Evolutionary conservation across 1,284 basidiomycete species (phyloP).

Genomic region (Leccinum colubrinum): DNA sequence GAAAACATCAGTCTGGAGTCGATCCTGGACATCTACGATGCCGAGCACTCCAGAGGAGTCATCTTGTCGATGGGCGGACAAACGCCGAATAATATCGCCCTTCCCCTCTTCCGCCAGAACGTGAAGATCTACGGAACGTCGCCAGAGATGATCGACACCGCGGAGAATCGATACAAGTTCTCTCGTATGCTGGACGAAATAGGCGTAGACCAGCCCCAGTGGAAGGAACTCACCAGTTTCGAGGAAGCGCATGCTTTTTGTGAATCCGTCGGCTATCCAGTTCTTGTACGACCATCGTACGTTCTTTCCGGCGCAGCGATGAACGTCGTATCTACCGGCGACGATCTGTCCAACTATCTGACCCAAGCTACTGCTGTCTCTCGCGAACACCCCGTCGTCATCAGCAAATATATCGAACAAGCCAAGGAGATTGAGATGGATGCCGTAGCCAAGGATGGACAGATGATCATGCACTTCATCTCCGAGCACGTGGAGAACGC

Average conservation of each 20-base stretch:
- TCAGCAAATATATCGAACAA: constrained; percentile 98
- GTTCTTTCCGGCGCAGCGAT: constrained; percentile 98
- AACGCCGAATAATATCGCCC: constrained; percentile 97
- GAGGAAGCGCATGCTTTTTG: constrained; percentile 89
- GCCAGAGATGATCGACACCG: constrained; percentile 99
- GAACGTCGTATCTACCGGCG: constrained; percentile 96
- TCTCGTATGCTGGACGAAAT: constrained; percentile 97
- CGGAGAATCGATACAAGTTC: constrained; percentile 99
- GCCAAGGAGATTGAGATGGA: constrained; percentile 99
- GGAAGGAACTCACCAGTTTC: constrained; percentile 95
- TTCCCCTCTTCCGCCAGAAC: constrained; percentile 92
- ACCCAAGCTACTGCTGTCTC: constrained; percentile 97
- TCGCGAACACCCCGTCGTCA: constrained; percentile 96
- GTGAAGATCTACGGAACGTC: constrained; percentile 98
- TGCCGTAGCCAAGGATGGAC: constrained; percentile 94
- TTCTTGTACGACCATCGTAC: constrained; percentile 96
- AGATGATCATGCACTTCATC: constrained; percentile 99
- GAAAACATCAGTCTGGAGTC: constrained; percentile 98
- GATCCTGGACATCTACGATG: constrained; percentile 96
- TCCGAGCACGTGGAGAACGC: constrained; percentile 99
- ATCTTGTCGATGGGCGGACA: constrained; percentile 99
- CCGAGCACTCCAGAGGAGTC: constrained; percentile 86
- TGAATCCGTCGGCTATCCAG: constrained; percentile 90
- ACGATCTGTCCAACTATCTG: constrained; percentile 91
- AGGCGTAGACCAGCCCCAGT: constrained; percentile 94